Conservation (phyloP, 352 stramenopile genomes). For the Pythium volutum region DNA sequence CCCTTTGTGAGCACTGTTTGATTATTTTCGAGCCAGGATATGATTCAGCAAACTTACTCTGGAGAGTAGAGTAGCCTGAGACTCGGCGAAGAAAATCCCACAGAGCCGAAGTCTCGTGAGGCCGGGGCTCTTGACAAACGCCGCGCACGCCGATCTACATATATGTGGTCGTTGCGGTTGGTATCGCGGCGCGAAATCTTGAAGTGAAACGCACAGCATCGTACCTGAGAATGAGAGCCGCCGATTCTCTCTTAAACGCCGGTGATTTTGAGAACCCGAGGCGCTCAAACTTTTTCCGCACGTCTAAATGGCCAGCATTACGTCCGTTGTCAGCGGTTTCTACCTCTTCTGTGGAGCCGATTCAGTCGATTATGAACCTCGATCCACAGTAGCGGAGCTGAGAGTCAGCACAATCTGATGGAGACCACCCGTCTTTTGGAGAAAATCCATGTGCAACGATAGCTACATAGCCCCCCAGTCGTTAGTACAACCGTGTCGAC, state of each 20-base stretch:
- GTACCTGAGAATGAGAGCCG: slow-evolving; percentile 35
- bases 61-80: slow-evolving; percentile 3
- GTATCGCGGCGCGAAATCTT: background rate
- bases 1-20: background rate
- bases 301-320: slow-evolving; percentile 26
- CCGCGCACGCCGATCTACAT: slow-evolving; percentile 14
- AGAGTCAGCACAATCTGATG: slow-evolving; percentile 49
- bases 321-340: background rate
- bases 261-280: slow-evolving; percentile 43
- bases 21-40: background rate
- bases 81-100: slow-evolving; percentile 17
- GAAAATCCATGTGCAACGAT: slow-evolving; percentile 44
- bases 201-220: background rate
- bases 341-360: background rate
- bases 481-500: background rate
- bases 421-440: slow-evolving; percentile 31
- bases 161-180: background rate
- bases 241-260: slow-evolving; percentile 38
- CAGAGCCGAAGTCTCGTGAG: slow-evolving; percentile 16
- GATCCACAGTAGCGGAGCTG: slow-evolving; percentile 39
- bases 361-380: slow-evolving; percentile 30
- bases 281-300: slow-evolving; percentile 61
- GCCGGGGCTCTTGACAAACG: slow-evolving; percentile 4
- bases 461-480: slow-evolving; percentile 28
- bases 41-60: slow-evolving; percentile 8